A percentile compares a stretch with the other conserved stretches of the same genome.
These are phyloP conservation scores for Hansenula lynferdii DNA, from an alignment of 1,139 yeast genomes.

Conservation along the genomic window DNA sequence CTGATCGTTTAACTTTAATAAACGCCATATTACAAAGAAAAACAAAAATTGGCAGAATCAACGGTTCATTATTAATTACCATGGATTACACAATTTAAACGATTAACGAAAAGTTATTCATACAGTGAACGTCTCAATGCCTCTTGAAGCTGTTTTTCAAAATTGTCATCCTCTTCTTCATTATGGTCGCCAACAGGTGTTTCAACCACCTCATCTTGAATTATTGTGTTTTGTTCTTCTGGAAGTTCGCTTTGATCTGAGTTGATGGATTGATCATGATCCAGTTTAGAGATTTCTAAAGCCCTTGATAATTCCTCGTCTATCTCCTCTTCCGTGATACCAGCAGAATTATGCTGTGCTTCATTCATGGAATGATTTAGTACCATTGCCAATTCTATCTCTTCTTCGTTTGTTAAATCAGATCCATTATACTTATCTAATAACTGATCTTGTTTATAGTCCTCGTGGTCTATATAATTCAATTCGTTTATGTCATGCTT, in stretches of 20 bases:
- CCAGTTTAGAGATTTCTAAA: slow-evolving; percentile 31
- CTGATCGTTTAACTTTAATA: background rate
- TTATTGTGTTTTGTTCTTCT: too few relatives aligned
- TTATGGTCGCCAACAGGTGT: background rate
- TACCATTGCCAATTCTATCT: slow-evolving; percentile 48
- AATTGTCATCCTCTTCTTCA: slow-evolving; percentile 8
- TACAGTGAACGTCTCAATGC: slow-evolving; percentile 19
- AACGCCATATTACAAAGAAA: too few relatives aligned
- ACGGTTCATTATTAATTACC: background rate
- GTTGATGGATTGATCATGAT: too few relatives aligned
- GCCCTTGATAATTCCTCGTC: slow-evolving; percentile 31
- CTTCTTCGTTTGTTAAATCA: slow-evolving; percentile 39
- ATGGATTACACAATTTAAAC: background rate
- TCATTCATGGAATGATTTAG: slow-evolving; percentile 33
- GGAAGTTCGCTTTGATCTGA: background rate
- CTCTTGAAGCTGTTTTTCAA: slow-evolving; percentile 16
- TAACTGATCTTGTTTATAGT: slow-evolving; percentile 21
- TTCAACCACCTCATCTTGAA: background rate
- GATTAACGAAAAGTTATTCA: slow-evolving; percentile 2
- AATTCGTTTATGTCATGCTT: slow-evolving; percentile 26
- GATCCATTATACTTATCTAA: slow-evolving; percentile 43
- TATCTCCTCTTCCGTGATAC: slow-evolving; percentile 19
- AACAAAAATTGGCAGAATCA: background rate
- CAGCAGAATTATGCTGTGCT: slow-evolving; percentile 13
- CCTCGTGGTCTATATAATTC: slow-evolving; percentile 27